phyloP scores from a whole-genome alignment of 176 grass and related monocot genomes.

The Puya raimondii region DNA sequence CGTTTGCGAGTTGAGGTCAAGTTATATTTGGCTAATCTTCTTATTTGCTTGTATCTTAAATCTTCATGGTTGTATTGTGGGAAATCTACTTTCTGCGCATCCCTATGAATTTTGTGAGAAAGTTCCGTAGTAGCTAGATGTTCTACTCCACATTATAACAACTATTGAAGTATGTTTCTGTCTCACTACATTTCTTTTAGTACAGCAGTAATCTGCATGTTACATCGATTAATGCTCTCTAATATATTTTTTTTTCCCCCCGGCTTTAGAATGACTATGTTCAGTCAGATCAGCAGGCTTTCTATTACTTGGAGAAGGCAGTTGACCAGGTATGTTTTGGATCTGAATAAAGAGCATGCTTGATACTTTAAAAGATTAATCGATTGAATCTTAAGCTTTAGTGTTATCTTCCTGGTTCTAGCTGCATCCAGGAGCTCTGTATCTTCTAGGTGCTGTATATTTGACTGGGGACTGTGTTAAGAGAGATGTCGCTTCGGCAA shows the following conservation, averaged over 20 bases:
- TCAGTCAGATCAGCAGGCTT: constrained; percentile 85
- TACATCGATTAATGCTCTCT: constrained; percentile 6
- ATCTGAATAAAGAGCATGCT: constrained; percentile 5
- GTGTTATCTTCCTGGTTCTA: constrained; percentile 17
- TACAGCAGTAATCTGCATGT: constrained; percentile 11
- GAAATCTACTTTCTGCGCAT: constrained; percentile 3
- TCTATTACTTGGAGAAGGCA: constrained; percentile 88
- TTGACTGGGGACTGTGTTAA: constrained; percentile 84
- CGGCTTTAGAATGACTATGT: constrained; percentile 56
- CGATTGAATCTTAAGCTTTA: constrained; percentile 9
- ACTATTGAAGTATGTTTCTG: neutral
- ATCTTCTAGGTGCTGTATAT: constrained; percentile 94
- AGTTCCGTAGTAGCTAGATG: too few species aligned
- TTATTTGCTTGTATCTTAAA: neutral
- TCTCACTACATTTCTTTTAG: neutral
- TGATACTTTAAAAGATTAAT: neutral
- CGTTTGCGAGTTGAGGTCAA: constrained; percentile 71
- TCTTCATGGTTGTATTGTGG: neutral
- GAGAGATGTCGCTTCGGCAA: constrained; percentile 76
- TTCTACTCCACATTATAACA: too few species aligned
- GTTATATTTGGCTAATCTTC: neutral
- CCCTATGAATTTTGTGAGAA: neutral
- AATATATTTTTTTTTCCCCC: constrained; percentile 2
- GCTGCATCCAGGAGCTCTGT: constrained; percentile 88
- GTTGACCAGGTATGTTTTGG: constrained; percentile 64